A percentile compares a stretch with the other conserved stretches of the same genome.
Evolutionary conservation across 176 grass and related monocot species (phyloP).

Genomic region (Carex pumila): DNA sequence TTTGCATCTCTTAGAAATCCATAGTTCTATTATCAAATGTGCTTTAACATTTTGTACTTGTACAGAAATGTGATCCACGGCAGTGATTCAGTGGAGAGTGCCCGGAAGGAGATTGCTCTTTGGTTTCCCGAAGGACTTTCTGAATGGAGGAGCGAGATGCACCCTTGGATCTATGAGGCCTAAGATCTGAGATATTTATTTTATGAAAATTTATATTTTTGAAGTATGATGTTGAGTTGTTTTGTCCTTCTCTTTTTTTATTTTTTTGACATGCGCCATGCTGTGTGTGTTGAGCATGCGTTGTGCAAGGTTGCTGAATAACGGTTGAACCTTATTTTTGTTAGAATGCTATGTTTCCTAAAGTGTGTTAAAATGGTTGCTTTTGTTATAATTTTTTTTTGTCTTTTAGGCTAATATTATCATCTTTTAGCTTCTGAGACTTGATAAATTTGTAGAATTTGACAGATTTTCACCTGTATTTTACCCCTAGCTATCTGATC

Average conservation of each 20-base stretch:
- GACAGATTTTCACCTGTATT: too few relatives aligned
- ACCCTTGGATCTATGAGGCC: slow-evolving; percentile 94
- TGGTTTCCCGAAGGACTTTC: slow-evolving; percentile 77
- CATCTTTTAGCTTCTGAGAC: too few relatives aligned
- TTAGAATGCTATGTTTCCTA: slow-evolving; percentile 21
- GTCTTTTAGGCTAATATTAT: not conserved
- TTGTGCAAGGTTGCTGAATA: not conserved
- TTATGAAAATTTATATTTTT: not conserved
- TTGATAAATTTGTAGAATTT: too few relatives aligned
- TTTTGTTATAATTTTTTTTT: not conserved
- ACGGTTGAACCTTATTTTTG: slow-evolving; percentile 29
- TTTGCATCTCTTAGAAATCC: not conserved
- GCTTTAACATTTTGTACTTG: not conserved
- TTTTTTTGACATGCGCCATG: not conserved
- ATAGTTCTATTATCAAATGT: not conserved
- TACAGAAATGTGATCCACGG: slow-evolving; percentile 94
- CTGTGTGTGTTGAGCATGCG: not conserved
- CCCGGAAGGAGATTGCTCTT: slow-evolving; percentile 82
- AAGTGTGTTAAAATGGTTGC: not conserved
- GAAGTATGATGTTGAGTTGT: not conserved
- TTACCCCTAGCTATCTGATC: too few relatives aligned
- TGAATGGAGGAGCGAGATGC: slow-evolving; percentile 70
- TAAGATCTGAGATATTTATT: slow-evolving; percentile 16
- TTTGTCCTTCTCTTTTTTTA: not conserved
- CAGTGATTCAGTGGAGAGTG: slow-evolving; percentile 83